Evolutionary conservation across 2,329 filamentous ascomycete genomes (phyloP), one percentile per base, ranked within the genome.

Genomic region (Talaromyces islandicus): DNA sequence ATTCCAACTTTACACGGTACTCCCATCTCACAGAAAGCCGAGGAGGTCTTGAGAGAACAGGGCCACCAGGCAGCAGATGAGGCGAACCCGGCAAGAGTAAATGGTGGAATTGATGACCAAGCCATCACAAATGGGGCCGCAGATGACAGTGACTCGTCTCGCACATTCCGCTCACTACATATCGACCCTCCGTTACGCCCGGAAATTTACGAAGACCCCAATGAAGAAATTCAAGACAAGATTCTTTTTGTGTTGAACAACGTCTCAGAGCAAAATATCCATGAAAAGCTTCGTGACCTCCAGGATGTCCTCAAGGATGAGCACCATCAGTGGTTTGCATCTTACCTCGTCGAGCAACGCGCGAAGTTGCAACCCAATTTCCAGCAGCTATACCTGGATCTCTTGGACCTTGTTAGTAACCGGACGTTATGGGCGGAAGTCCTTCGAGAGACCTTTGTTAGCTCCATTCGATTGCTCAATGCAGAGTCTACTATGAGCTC

Each of bases 301-400:
- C 87, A 86, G 55, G 87, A 91, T 43, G 86, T 90, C 51, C 78
- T 99, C 54, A 87, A 91, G 56, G 85, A 89, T 57, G 87, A 88
- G 66, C 89, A 97, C 72, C 90, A 95, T 69, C 91, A 95, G 70
- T 99, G 94, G 94, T 99, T 99, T 70, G 94, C 95, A 7, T 88
- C 87, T 54, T 96, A 97, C 70, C 81, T 99, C 10, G 94, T 99
- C 2, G 93, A 97, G 70, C 91, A 97, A 72, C 91, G 95, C 52
- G 95, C 93, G 32, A 97, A 97, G 76, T 88, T 96, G 80, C 93
- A 99, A 72, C 92, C 93, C 6, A 99, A 99, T 73, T 97, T 95
- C 70, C 94, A 99, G 67, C 84, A 89, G 62, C 85, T 99, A 24
- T 99, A 99, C 71, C 83, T 97, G 55, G 90, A 96, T 67, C 84